phyloP scores from a whole-genome alignment of 306 rosid species.

The Begonia masoniana region DNA sequence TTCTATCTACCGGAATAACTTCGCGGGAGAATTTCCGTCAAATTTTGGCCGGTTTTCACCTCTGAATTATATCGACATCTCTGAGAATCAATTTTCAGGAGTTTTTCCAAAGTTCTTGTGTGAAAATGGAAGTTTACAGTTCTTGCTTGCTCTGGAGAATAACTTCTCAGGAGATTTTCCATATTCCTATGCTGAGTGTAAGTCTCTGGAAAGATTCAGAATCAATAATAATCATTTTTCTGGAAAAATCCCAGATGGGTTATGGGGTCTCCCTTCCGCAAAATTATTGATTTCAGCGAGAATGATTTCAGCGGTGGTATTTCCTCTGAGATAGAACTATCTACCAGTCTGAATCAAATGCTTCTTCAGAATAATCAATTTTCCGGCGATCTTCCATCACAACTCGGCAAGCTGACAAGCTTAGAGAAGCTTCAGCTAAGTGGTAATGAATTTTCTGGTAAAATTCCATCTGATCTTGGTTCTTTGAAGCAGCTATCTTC shows the following conservation, averaged over 20 bases:
- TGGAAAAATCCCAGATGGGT: constrained; percentile 49
- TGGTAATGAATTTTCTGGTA: constrained; percentile 50
- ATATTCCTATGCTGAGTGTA: constrained; percentile 44
- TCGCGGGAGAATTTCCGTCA: no score
- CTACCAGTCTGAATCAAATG: constrained; percentile 53
- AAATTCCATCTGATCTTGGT: constrained; percentile 63
- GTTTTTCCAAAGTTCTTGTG: constrained; percentile 75
- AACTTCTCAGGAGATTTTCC: constrained; percentile 70
- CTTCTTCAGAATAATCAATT: constrained; percentile 48
- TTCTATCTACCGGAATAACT: no score
- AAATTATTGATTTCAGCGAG: constrained; percentile 67
- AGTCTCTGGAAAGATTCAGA: constrained; percentile 59
- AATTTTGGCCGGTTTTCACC: no score
- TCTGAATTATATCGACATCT: constrained; percentile 93
- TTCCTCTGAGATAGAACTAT: constrained; percentile 42
- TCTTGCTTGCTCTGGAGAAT: constrained; percentile 81
- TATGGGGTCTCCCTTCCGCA: constrained; percentile 74
- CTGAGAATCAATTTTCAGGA: constrained; percentile 87
- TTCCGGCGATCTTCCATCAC: constrained; percentile 65
- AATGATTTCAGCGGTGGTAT: constrained; percentile 56
- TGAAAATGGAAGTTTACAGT: constrained; percentile 35
- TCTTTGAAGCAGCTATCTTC: constrained; percentile 59
- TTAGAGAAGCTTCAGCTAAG: constrained; percentile 67
- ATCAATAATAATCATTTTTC: constrained; percentile 49
- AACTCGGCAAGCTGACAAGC: constrained; percentile 54